Conservation (phyloP, 2,329 filamentous ascomycete genomes). For the Diaporthe sp. region DNA sequence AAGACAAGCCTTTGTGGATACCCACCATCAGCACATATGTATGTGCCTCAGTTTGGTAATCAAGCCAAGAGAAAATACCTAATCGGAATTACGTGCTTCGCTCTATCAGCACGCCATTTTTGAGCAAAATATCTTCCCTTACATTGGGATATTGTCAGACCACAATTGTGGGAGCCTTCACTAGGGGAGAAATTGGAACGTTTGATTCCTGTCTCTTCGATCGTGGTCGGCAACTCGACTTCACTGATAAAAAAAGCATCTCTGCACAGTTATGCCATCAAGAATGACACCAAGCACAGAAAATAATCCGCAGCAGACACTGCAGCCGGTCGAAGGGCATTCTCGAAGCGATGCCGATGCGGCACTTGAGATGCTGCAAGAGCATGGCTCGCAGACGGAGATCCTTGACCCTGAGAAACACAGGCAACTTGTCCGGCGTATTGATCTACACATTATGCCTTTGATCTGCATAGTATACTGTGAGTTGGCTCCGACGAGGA, state of each 20-base stretch:
- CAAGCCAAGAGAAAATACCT: neutral
- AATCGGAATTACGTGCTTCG: conserved; percentile 14
- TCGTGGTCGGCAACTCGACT: neutral
- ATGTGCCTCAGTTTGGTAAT: conserved; percentile 7
- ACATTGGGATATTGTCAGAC: neutral
- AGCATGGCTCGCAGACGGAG: neutral
- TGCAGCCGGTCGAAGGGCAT: neutral
- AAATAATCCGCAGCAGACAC: neutral
- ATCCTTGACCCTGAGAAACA: conserved; percentile 17
- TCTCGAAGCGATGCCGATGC: conserved; percentile 10
- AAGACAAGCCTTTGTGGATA: conserved; percentile 5
- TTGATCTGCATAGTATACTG: conserved; percentile 43
- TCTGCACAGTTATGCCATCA: neutral
- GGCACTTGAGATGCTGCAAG: neutral
- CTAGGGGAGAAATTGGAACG: neutral
- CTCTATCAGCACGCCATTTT: conserved; percentile 7
- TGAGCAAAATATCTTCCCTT: neutral
- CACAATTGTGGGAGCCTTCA: neutral
- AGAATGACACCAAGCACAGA: neutral
- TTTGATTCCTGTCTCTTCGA: too few relatives aligned
- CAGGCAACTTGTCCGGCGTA: conserved; percentile 42
- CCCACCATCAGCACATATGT: neutral
- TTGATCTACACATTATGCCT: conserved; percentile 46
- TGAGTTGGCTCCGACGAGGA: neutral
- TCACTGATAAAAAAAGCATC: neutral